phyloP scores from a whole-genome alignment of 75 land plant genomes.

The Cunninghamia lanceolata region DNA sequence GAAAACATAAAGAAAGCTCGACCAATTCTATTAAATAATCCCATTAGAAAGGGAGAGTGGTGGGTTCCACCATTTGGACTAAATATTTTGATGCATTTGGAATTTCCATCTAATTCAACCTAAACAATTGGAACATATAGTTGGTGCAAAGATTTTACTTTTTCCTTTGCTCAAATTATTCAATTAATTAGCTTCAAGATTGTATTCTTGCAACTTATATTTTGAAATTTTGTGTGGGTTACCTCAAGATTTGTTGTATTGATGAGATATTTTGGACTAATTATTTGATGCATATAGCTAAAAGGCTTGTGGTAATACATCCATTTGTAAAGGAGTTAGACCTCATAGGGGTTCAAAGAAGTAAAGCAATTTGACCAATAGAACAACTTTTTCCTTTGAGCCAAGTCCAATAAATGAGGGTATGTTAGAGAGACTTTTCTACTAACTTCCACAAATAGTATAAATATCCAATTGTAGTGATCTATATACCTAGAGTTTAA shows the following conservation, averaged over 20 bases:
- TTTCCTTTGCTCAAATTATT: background rate
- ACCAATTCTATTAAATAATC: conserved; percentile 68
- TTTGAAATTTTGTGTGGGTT: background rate
- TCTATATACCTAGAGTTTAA: conserved; percentile 9
- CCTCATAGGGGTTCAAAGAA: conserved; percentile 67
- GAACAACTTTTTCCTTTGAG: conserved; percentile 62
- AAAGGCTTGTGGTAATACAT: conserved; percentile 86
- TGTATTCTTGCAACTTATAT: background rate
- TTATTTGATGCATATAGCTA: conserved; percentile 54
- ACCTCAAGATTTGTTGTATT: background rate
- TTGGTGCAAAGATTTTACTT: background rate
- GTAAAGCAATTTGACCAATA: conserved; percentile 76
- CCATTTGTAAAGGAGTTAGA: conserved; percentile 82
- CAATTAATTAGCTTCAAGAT: background rate
- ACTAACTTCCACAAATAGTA: background rate
- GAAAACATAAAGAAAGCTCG: conserved; percentile 68
- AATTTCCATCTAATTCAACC: conserved; percentile 72
- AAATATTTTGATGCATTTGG: conserved; percentile 47
- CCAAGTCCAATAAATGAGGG: conserved; percentile 53
- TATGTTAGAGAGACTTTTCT: conserved; percentile 11
- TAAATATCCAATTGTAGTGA: background rate
- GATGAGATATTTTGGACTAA: background rate
- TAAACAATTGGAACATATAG: conserved; percentile 32
- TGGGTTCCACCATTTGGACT: conserved; percentile 72
- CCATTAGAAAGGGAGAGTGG: conserved; percentile 86